These are phyloP conservation scores for Inga laurina DNA, from an alignment of 306 rosid species.

Conservation along the genomic window DNA sequence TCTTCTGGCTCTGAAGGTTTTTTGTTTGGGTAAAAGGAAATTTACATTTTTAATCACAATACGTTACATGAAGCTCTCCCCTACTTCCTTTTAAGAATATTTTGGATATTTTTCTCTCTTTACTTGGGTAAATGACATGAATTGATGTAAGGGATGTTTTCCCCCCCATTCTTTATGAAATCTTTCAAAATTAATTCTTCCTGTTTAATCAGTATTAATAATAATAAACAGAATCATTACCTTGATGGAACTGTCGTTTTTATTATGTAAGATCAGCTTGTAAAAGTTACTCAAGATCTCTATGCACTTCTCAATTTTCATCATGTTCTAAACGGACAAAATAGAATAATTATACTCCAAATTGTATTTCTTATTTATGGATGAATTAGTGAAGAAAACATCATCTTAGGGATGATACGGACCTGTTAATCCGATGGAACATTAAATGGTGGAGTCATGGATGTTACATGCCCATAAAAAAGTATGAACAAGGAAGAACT, in stretches of 20 bases:
- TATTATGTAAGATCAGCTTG: background rate
- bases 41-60: slow-evolving; percentile 3
- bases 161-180: slow-evolving; percentile 7
- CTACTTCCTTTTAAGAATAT: slow-evolving; percentile 8
- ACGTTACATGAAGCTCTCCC: slow-evolving; percentile 19
- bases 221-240: background rate
- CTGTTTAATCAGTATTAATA: background rate
- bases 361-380: background rate
- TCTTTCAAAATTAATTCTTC: background rate
- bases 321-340: slow-evolving; percentile 19
- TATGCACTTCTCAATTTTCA: slow-evolving; percentile 19
- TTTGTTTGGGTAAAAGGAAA: background rate
- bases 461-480: background rate
- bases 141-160: background rate
- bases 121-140: slow-evolving; percentile 21
- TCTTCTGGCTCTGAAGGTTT: slow-evolving; percentile 9
- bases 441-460: background rate
- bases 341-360: background rate
- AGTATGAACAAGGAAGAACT: background rate
- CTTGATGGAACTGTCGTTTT: background rate
- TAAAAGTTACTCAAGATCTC: slow-evolving; percentile 26
- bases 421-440: background rate
- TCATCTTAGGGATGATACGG: background rate
- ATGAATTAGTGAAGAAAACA: background rate
- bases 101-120: slow-evolving; percentile 16